phyloP scores from a whole-genome alignment of 129 eudicot genomes.

The Escallonia rubra region DNA sequence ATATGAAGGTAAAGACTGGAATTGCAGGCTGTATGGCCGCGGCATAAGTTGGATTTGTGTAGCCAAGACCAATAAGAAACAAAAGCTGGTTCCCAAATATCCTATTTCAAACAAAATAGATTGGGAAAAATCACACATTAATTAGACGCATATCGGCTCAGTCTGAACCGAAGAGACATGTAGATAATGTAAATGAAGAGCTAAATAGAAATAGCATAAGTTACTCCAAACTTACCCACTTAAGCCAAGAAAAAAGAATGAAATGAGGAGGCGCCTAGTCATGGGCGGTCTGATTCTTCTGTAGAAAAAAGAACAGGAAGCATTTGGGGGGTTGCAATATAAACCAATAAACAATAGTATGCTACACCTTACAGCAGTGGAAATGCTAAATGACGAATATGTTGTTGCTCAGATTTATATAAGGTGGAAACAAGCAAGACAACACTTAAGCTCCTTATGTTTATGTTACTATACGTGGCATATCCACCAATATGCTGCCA shows the following conservation, averaged over 20 bases:
- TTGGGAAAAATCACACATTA: background rate
- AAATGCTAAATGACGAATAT: background rate
- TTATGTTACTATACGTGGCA: too few relatives aligned
- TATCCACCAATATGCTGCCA: too few relatives aligned
- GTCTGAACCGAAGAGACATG: background rate
- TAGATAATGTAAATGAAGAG: background rate
- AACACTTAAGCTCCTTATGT: too few relatives aligned
- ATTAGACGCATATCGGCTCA: slow-evolving; percentile 2
- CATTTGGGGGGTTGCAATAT: slow-evolving; percentile 6
- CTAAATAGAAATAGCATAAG: background rate
- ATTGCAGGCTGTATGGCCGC: slow-evolving; percentile 94
- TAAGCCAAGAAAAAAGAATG: slow-evolving; percentile 88
- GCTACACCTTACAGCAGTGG: background rate
- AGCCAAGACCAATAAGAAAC: slow-evolving; percentile 95
- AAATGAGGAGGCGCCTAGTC: slow-evolving; percentile 50
- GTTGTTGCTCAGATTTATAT: background rate
- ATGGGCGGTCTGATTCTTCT: slow-evolving; percentile 79
- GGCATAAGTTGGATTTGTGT: slow-evolving; percentile 95
- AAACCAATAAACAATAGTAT: background rate
- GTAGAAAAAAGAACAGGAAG: slow-evolving; percentile 22
- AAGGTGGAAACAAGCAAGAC: too few relatives aligned
- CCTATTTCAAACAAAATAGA: slow-evolving; percentile 35
- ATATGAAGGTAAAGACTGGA: slow-evolving; percentile 86
- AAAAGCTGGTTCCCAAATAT: slow-evolving; percentile 93
- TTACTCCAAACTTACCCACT: slow-evolving; percentile 65